Percentiles rank a stretch among this genome's conserved stretches.
These are phyloP conservation scores for Camelina neglecta DNA, from an alignment of 345 rosid species.

Conservation along the genomic window DNA sequence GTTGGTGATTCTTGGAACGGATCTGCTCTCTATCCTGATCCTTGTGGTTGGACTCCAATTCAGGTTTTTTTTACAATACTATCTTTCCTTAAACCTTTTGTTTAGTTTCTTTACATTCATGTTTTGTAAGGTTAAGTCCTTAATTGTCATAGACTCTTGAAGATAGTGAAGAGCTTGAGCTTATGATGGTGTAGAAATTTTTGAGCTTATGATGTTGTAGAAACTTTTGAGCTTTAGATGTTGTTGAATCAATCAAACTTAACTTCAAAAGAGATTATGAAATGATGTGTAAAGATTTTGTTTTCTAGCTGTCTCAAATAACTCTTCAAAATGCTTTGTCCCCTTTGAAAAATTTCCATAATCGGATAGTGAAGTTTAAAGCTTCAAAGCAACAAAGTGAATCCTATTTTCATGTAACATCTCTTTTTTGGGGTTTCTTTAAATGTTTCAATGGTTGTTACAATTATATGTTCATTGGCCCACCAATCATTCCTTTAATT, in stretches of 20 bases:
- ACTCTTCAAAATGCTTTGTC: conserved; percentile 36
- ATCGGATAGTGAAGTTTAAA: conserved; percentile 35
- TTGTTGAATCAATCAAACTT: conserved; percentile 28
- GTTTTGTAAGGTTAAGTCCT: neutral
- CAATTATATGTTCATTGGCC: conserved; percentile 36
- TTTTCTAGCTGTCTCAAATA: conserved; percentile 40
- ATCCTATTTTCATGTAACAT: conserved; percentile 41
- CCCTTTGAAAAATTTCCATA: conserved; percentile 36
- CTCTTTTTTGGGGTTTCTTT: conserved; percentile 28
- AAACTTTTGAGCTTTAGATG: neutral
- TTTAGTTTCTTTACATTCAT: neutral
- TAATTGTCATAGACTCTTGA: conserved; percentile 16
- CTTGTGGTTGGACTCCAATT: conserved; percentile 98
- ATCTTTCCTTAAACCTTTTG: neutral
- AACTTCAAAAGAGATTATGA: conserved; percentile 8
- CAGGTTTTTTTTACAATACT: conserved; percentile 55
- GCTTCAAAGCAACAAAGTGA: conserved; percentile 38
- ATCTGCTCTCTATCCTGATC: conserved; percentile 93
- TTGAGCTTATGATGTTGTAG: conserved; percentile 8
- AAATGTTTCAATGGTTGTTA: conserved; percentile 36
- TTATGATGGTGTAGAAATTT: neutral
- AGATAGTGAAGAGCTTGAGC: conserved; percentile 20
- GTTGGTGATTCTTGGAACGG: conserved; percentile 95
- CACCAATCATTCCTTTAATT: conserved; percentile 30
- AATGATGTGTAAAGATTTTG: conserved; percentile 30